Evolutionary conservation across 2,329 filamentous ascomycete genomes (phyloP).

Genomic region (Colletotrichum chlorophyti): DNA sequence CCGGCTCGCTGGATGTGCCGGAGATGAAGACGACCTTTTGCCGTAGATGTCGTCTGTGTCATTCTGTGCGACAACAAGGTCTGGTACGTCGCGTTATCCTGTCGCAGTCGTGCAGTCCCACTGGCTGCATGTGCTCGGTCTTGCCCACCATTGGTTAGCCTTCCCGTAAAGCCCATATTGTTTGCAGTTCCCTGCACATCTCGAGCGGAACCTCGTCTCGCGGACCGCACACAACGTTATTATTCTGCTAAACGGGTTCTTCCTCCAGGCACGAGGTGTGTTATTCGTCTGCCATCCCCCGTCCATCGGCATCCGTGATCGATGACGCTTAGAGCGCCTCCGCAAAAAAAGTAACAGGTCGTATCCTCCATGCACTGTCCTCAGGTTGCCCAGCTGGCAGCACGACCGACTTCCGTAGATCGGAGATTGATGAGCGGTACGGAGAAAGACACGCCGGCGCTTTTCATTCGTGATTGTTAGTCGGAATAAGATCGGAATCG

Average conservation of each 20-base stretch:
- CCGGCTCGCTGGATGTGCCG: constrained; percentile 2
- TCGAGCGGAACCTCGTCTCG: constrained; percentile 4
- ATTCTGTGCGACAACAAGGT: constrained; percentile 2
- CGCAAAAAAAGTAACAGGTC: background rate
- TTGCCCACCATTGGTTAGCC: constrained; percentile 16
- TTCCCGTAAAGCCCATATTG: constrained; percentile 4
- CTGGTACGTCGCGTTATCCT: background rate
- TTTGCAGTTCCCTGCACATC: constrained; percentile 4
- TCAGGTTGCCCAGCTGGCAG: constrained; percentile 1
- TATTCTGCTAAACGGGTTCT: background rate
- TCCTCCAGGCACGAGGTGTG: background rate
- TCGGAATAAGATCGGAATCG: constrained; percentile 2
- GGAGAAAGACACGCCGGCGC: background rate
- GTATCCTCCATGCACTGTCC: constrained; percentile 9
- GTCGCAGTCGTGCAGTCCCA: background rate
- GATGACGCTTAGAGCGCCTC: constrained; percentile 27
- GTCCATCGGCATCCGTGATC: constrained; percentile 1
- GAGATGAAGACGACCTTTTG: background rate
- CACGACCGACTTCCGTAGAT: constrained; percentile 20
- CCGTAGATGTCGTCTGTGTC: constrained; percentile 1
- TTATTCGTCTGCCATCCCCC: background rate
- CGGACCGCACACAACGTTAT: background rate
- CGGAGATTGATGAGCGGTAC: constrained; percentile 13
- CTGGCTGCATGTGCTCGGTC: constrained; percentile 17
- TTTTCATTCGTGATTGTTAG: background rate